These are phyloP conservation scores for Oropetium thomaeum DNA, from an alignment of 176 grass and related monocot species.

Conservation along the genomic window DNA sequence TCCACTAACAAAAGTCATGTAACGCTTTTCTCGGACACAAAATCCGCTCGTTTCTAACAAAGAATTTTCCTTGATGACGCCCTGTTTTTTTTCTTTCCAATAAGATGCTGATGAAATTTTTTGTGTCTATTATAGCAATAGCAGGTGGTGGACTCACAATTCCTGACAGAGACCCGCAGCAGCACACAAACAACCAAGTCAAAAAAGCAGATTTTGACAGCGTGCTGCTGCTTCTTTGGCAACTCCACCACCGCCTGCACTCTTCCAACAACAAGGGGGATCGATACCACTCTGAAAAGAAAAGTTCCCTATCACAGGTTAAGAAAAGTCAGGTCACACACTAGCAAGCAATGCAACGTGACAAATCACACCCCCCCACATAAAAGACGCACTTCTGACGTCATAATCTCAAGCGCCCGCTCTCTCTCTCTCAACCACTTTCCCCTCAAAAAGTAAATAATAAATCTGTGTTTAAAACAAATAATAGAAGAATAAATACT, in stretches of 20 bases:
- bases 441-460: neutral
- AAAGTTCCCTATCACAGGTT: neutral
- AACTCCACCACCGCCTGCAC: constrained; percentile 28
- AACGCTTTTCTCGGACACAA: neutral
- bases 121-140: too few species aligned
- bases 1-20: neutral
- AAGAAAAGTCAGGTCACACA: neutral
- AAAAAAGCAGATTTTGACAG: constrained; percentile 43
- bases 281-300: too few species aligned
- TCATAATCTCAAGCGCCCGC: constrained; percentile 27
- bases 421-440: neutral
- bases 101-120: neutral
- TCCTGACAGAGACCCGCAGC: neutral
- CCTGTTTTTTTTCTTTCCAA: neutral
- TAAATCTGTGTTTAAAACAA: too few species aligned
- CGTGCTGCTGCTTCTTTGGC: constrained; percentile 18
- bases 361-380: constrained; percentile 27
- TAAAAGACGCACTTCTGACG: constrained; percentile 28
- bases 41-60: neutral
- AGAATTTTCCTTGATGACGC: neutral
- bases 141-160: constrained; percentile 26
- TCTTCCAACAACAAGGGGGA: neutral
- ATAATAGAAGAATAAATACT: neutral
- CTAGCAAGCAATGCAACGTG: too few species aligned
- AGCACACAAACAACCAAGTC: neutral